Evolutionary conservation across 1,284 basidiomycete species (phyloP).

Genomic region (Fomitopsis schrenkii): DNA sequence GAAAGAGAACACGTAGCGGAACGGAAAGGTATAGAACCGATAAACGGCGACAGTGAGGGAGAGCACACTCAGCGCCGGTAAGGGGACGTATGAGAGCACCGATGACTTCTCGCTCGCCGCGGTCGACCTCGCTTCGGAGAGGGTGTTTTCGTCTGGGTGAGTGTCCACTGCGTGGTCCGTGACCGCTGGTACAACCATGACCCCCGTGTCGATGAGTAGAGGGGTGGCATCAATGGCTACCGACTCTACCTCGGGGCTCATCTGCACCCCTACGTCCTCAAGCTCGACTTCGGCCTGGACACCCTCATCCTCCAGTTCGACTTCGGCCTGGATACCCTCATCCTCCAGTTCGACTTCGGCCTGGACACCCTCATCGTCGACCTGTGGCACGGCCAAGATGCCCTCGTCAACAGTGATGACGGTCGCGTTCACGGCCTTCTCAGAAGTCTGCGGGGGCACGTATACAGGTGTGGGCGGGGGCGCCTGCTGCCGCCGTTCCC

Average conservation of each 20-base stretch:
- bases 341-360: conserved; percentile 42
- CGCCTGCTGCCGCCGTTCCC: conserved; percentile 43
- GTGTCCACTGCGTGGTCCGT: conserved; percentile 22
- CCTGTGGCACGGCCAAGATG: conserved; percentile 44
- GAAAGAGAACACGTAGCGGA: conserved; percentile 29
- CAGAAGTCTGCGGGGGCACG: conserved; percentile 23
- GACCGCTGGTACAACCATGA: conserved; percentile 20
- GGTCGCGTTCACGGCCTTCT: conserved; percentile 54
- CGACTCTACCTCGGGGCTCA: conserved; percentile 20
- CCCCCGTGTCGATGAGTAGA: conserved; percentile 18
- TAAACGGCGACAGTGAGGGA: conserved; percentile 25
- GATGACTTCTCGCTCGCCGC: conserved; percentile 7
- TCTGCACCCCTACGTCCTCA: conserved; percentile 33
- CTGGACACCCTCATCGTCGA: conserved; percentile 43
- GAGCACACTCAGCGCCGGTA: conserved; percentile 17
- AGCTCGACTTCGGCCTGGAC: conserved; percentile 35
- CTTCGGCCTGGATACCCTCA: conserved; percentile 29
- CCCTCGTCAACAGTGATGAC: conserved; percentile 41
- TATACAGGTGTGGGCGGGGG: conserved; percentile 23
- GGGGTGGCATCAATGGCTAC: conserved; percentile 32
- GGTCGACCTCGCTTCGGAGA: conserved; percentile 6
- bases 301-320: conserved; percentile 37
- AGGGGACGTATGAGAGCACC: conserved; percentile 18
- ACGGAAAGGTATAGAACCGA: conserved; percentile 26
- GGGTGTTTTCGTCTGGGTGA: conserved; percentile 5